Evolutionary conservation across 345 rosid species (phyloP).

Genomic region (Laguncularia racemosa): DNA sequence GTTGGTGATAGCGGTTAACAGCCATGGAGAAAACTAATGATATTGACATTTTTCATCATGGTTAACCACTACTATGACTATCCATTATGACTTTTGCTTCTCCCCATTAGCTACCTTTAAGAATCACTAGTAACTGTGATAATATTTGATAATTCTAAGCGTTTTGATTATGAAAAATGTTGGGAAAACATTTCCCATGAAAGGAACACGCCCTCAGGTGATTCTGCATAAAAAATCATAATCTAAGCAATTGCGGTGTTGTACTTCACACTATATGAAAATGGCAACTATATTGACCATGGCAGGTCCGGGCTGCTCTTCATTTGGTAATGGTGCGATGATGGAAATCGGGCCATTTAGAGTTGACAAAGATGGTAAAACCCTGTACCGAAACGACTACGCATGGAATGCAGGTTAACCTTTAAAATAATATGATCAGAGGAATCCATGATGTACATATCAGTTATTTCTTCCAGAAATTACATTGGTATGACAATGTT

Average conservation of each 20-base stretch:
- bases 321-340: slow-evolving; percentile 48
- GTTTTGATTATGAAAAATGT: too few species aligned
- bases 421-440: background rate
- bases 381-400: slow-evolving; percentile 26
- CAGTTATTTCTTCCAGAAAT: background rate
- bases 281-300: background rate
- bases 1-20: too few species aligned
- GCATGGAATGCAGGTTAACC: slow-evolving; percentile 40
- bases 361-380: slow-evolving; percentile 31
- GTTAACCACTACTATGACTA: background rate
- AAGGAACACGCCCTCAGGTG: too few species aligned
- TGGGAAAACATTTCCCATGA: too few species aligned
- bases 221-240: background rate
- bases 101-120: too few species aligned
- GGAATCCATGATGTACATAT: background rate
- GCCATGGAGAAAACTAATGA: too few species aligned
- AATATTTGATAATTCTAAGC: too few species aligned
- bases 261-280: background rate
- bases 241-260: background rate
- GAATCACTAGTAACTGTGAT: too few species aligned
- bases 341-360: slow-evolving; percentile 47
- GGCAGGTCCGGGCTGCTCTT: slow-evolving; percentile 54
- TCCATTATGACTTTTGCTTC: background rate
- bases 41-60: too few species aligned
- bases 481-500: background rate